phyloP scores from a whole-genome alignment of 768 basidiomycete genomes.

The Tremella yokohamensis region DNA sequence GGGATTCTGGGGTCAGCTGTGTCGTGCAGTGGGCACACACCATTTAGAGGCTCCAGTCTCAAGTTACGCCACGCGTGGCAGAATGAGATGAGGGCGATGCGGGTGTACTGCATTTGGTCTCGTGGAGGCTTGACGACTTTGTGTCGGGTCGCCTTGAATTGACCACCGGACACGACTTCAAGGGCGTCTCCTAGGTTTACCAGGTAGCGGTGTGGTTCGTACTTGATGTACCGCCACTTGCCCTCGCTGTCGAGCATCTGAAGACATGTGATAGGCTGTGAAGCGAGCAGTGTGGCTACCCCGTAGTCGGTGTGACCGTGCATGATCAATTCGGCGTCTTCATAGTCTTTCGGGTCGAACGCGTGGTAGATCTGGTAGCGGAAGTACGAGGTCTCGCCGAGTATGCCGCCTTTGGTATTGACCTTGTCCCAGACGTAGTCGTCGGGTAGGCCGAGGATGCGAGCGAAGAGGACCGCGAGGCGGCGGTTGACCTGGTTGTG shows the following conservation, averaged over 20 bases:
- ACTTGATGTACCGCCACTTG: slow-evolving; percentile 36
- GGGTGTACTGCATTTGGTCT: slow-evolving; percentile 22
- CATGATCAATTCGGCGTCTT: slow-evolving; percentile 2
- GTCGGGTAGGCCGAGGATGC: slow-evolving; percentile 30
- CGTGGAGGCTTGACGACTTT: slow-evolving; percentile 28
- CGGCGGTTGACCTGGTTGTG: slow-evolving; percentile 34
- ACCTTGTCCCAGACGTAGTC: slow-evolving; percentile 32
- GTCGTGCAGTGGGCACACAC: slow-evolving; percentile 5
- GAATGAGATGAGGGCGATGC: slow-evolving; percentile 31
- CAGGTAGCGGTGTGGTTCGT: slow-evolving; percentile 32
- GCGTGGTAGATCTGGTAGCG: slow-evolving; percentile 23
- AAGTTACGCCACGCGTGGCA: slow-evolving; percentile 24
- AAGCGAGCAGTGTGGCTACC: slow-evolving; percentile 34
- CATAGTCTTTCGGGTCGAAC: background rate
- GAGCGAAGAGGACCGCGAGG: slow-evolving; percentile 19
- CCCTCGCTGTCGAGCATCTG: slow-evolving; percentile 39
- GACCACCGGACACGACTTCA: slow-evolving; percentile 25
- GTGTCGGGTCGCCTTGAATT: slow-evolving; percentile 42
- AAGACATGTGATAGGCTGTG: slow-evolving; percentile 36
- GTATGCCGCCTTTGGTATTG: slow-evolving; percentile 22
- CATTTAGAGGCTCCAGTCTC: slow-evolving; percentile 26
- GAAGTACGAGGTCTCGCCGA: slow-evolving; percentile 22
- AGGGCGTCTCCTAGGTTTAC: slow-evolving; percentile 43
- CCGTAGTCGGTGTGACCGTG: slow-evolving; percentile 37
- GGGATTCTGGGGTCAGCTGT: too few species aligned